phyloP scores from a whole-genome alignment of 148 eudicot species.

The Chenopodium album region DNA sequence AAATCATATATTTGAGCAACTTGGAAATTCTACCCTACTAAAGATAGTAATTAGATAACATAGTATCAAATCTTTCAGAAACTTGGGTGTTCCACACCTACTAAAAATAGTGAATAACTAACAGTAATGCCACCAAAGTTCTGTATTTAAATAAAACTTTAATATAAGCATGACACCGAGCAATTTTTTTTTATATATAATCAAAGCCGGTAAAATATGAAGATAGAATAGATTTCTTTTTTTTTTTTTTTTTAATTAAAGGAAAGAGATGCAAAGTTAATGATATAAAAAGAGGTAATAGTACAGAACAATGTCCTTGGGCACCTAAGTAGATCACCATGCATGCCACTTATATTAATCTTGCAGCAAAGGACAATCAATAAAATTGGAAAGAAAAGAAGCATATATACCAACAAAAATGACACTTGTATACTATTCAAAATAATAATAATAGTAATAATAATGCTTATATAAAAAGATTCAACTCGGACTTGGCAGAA shows the following conservation, averaged over 20 bases:
- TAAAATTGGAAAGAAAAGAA: not conserved
- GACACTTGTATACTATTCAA: too few species aligned
- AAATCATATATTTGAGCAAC: conserved; percentile 19
- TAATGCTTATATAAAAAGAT: not conserved
- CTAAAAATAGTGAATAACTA: conserved; percentile 21
- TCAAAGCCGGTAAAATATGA: conserved; percentile 6
- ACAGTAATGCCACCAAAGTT: conserved; percentile 3
- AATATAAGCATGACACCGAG: not conserved
- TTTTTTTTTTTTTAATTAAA: not conserved
- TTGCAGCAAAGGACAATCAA: not conserved
- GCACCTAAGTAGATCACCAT: not conserved
- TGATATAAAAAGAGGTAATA: not conserved
- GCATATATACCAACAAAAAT: not conserved
- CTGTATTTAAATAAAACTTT: not conserved
- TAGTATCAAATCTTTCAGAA: conserved; percentile 21
- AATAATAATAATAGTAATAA: too few species aligned
- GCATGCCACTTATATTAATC: not conserved
- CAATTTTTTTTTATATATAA: not conserved
- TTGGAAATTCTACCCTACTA: conserved; percentile 19
- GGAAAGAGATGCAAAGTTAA: conserved; percentile 1
- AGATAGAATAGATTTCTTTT: not conserved
- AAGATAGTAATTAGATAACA: conserved; percentile 30
- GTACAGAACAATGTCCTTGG: not conserved
- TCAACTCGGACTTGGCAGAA: not conserved
- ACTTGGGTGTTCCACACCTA: conserved; percentile 15